Percentiles rank a stretch among this genome's conserved stretches.
phyloP scores from a whole-genome alignment of 2,329 filamentous ascomycete species.

The Pyricularia sp. region DNA sequence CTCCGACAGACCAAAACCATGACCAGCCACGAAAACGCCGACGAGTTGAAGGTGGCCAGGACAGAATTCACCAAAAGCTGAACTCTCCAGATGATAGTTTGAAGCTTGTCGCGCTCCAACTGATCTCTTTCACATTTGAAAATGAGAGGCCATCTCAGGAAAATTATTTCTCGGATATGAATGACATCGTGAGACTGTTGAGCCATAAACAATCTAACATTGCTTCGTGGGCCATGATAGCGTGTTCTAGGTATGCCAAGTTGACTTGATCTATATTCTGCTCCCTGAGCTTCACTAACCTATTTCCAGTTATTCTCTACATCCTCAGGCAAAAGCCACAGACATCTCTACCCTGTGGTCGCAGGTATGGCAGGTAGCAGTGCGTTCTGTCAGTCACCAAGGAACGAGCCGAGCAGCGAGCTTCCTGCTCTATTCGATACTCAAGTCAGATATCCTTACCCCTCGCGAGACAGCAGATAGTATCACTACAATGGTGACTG shows the following conservation, averaged over 20 bases:
- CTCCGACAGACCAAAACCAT: slow-evolving; percentile 14
- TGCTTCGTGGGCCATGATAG: slow-evolving; percentile 76
- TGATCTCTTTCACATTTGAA: slow-evolving; percentile 41
- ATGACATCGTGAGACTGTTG: slow-evolving; percentile 47
- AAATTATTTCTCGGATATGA: slow-evolving; percentile 44
- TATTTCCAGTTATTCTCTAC: slow-evolving; percentile 32
- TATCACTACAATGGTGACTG: slow-evolving; percentile 62
- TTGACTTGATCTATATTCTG: background rate
- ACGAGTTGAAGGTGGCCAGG: slow-evolving; percentile 30
- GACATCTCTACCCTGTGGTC: slow-evolving; percentile 49
- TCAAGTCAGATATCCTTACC: slow-evolving; percentile 56
- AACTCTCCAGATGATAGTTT: slow-evolving; percentile 31
- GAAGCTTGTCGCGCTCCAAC: slow-evolving; percentile 44
- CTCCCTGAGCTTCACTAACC: background rate
- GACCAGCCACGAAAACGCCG: slow-evolving; percentile 45
- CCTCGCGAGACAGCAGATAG: slow-evolving; percentile 60
- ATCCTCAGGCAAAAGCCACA: slow-evolving; percentile 27
- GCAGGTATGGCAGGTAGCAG: slow-evolving; percentile 66
- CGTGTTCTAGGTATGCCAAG: slow-evolving; percentile 60
- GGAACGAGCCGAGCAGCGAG: slow-evolving; percentile 69
- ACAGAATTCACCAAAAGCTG: slow-evolving; percentile 39
- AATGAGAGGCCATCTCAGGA: slow-evolving; percentile 33
- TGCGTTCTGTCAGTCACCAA: slow-evolving; percentile 60
- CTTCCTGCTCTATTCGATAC: slow-evolving; percentile 58
- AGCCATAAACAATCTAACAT: slow-evolving; percentile 59